A percentile compares a stretch with the other conserved stretches of the same genome.
These are phyloP conservation scores for Hirschioporus abietinus DNA, from an alignment of 768 basidiomycete species.

Conservation along the genomic window DNA sequence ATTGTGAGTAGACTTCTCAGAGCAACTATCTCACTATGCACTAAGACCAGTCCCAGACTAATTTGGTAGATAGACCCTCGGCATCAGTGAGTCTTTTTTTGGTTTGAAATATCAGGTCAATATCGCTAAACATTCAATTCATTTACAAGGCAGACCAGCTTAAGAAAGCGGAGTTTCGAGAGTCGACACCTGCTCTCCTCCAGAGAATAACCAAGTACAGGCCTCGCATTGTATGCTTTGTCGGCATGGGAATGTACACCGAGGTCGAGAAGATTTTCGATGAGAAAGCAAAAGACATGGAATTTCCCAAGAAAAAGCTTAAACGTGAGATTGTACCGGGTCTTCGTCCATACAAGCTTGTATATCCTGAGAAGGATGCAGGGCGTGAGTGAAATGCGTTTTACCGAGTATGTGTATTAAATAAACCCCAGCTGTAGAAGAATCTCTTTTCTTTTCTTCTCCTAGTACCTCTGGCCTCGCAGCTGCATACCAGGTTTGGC, in stretches of 20 bases:
- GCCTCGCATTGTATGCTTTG: conserved; percentile 71
- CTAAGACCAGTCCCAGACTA: conserved; percentile 45
- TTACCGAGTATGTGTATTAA: conserved; percentile 6
- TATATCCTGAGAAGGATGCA: conserved; percentile 24
- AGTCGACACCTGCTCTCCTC: conserved; percentile 53
- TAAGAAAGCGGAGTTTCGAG: conserved; percentile 43
- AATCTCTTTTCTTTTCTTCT: conserved; percentile 71
- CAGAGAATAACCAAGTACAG: conserved; percentile 49
- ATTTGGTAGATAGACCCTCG: conserved; percentile 68
- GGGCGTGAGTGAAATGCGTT: conserved; percentile 14
- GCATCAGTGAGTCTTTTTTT: conserved; percentile 24
- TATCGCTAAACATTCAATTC: not conserved
- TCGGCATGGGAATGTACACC: conserved; percentile 67
- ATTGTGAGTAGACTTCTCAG: conserved; percentile 40
- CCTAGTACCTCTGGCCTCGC: conserved; percentile 77
- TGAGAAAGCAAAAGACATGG: conserved; percentile 18
- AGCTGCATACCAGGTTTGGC: conserved; percentile 59
- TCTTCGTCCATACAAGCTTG: conserved; percentile 46
- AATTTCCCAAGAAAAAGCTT: conserved; percentile 5
- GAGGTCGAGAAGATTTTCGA: conserved; percentile 30
- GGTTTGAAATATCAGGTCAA: conserved; percentile 3
- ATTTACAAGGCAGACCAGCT: conserved; percentile 48
- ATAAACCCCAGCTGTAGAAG: conserved; percentile 21
- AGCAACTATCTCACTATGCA: not conserved
- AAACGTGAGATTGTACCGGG: conserved; percentile 28